A percentile compares a stretch with the other conserved stretches of the same genome.
Conservation (phyloP, 495 filamentous ascomycete genomes). For the Tirmania nivea region DNA sequence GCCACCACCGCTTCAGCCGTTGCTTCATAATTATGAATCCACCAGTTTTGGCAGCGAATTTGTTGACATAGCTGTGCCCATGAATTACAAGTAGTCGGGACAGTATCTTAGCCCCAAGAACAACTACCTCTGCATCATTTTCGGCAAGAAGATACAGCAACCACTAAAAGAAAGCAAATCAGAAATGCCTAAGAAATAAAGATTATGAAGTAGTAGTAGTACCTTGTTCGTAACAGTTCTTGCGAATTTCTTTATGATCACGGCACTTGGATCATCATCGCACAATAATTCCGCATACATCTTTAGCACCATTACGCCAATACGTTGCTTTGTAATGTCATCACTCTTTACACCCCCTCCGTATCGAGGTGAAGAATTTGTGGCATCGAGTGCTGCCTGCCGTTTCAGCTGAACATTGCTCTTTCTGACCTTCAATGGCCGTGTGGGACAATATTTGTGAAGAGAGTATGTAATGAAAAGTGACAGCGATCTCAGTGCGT, state of each 20-base stretch:
- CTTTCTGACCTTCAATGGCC: constrained; percentile 29
- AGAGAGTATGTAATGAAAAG: constrained; percentile 84
- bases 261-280: constrained; percentile 35
- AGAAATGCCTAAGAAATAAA: too few relatives aligned
- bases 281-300: constrained; percentile 74
- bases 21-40: constrained; percentile 69
- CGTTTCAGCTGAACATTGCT: constrained; percentile 22
- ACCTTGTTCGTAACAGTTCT: constrained; percentile 93
- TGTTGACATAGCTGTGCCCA: constrained; percentile 54
- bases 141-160: constrained; percentile 82
- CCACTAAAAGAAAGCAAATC: constrained; percentile 38
- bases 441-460: constrained; percentile 36
- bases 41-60: constrained; percentile 65
- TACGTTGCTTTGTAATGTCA: constrained; percentile 25
- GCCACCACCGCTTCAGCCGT: constrained; percentile 74
- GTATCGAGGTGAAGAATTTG: neutral
- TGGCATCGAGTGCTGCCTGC: neutral
- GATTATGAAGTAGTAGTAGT: constrained; percentile 11
- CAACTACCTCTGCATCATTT: constrained; percentile 59
- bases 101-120: constrained; percentile 64
- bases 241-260: constrained; percentile 68
- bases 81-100: constrained; percentile 65
- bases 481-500: constrained; percentile 67
- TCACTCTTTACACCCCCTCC: constrained; percentile 8
- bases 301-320: constrained; percentile 55